Evolutionary conservation across 768 basidiomycete species (phyloP).

Genomic region (Lactarius pseudohatsudake): DNA sequence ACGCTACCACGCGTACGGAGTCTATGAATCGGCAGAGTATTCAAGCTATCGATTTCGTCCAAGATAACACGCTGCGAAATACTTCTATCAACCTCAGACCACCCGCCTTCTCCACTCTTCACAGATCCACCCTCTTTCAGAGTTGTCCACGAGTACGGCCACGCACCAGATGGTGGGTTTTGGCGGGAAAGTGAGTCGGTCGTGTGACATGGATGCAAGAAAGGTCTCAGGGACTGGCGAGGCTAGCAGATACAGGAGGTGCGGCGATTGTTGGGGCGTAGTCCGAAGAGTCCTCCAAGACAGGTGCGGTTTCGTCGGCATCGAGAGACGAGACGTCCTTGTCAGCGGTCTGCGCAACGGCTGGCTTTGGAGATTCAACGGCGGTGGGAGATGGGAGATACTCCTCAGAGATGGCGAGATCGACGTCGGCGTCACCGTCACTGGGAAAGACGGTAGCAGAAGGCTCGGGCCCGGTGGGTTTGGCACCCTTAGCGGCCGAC

Average conservation of each 20-base stretch:
- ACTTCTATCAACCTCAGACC: constrained; percentile 18
- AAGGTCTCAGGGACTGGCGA: constrained; percentile 1
- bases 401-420: constrained; percentile 8
- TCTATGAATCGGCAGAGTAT: background rate
- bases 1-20: too few species aligned
- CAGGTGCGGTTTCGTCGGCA: background rate
- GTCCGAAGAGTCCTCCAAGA: background rate
- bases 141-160: constrained; percentile 10
- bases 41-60: background rate
- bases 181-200: constrained; percentile 20
- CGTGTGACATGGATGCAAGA: constrained; percentile 13
- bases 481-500: background rate
- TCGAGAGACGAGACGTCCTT: background rate
- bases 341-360: too few species aligned
- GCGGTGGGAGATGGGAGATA: background rate
- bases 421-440: constrained; percentile 17
- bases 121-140: constrained; percentile 8
- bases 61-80: background rate
- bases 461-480: background rate
- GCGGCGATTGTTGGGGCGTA: background rate
- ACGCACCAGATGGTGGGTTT: background rate
- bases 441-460: too few species aligned
- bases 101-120: constrained; percentile 10
- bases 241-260: background rate
- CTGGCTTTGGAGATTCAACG: background rate